Conservation (phyloP, 805 yeast species). For the Vanderwaltozyma yarrowii region DNA sequence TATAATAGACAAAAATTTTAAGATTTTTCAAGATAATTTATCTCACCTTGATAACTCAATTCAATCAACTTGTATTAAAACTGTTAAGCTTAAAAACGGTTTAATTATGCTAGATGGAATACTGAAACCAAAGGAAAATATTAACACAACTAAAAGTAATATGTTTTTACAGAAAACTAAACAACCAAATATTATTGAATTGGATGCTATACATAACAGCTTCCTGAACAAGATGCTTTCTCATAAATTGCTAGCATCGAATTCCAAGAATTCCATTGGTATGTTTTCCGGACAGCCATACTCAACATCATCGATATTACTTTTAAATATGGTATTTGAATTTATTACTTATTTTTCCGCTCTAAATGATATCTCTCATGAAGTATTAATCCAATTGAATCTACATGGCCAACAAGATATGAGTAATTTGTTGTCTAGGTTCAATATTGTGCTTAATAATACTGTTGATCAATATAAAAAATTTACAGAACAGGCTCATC, state of each 20-base stretch:
- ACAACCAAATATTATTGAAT: constrained; percentile 37
- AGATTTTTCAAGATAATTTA: constrained; percentile 27
- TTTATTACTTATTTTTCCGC: constrained; percentile 33
- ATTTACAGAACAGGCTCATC: constrained; percentile 34
- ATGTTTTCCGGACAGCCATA: constrained; percentile 31
- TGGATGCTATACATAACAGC: constrained; percentile 30
- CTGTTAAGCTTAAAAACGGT: constrained; percentile 16
- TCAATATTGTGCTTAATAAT: constrained; percentile 32
- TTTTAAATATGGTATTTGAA: constrained; percentile 31
- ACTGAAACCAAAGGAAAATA: constrained; percentile 21
- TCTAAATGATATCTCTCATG: constrained; percentile 29
- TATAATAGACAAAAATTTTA: constrained; percentile 26
- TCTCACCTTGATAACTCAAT: constrained; percentile 26
- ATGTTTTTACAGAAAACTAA: not conserved
- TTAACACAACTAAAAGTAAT: not conserved
- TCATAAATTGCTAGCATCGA: constrained; percentile 18
- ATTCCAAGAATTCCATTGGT: constrained; percentile 23
- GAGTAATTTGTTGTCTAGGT: constrained; percentile 18
- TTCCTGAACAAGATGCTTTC: constrained; percentile 22
- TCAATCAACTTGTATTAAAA: constrained; percentile 29
- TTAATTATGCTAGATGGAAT: constrained; percentile 21
- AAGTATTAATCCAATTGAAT: constrained; percentile 26
- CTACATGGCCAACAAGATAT: constrained; percentile 18
- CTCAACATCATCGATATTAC: constrained; percentile 33
- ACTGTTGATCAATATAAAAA: constrained; percentile 34